These are phyloP conservation scores for Boletus bicolor DNA, from an alignment of 768 basidiomycete genomes.

Conservation along the genomic window DNA sequence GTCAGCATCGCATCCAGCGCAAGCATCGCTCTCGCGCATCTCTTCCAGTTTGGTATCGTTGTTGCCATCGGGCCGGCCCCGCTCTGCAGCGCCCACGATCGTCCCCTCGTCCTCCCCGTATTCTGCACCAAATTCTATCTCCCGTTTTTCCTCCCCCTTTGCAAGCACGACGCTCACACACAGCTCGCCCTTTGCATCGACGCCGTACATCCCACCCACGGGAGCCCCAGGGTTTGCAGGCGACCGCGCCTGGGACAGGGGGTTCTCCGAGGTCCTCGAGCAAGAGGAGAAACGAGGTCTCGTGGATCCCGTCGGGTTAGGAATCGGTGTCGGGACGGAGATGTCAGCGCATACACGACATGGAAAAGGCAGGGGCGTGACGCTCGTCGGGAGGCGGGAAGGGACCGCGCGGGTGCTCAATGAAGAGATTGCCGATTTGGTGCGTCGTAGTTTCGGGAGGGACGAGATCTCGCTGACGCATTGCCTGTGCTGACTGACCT, in stretches of 20 bases:
- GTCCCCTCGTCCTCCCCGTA: no score
- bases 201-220: conserved; percentile 36
- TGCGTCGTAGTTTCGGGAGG: conserved; percentile 32
- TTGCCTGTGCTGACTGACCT: background rate
- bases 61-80: conserved; percentile 20
- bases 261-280: conserved; percentile 49
- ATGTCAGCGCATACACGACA: conserved; percentile 12
- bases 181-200: no score
- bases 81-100: no score
- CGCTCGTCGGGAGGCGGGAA: conserved; percentile 54
- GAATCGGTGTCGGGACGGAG: conserved; percentile 37
- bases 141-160: no score
- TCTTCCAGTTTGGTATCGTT: no score
- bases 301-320: conserved; percentile 39
- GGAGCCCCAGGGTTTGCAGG: conserved; percentile 82
- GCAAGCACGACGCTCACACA: no score
- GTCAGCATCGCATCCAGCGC: conserved; percentile 10
- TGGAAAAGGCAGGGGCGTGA: conserved; percentile 43
- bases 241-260: conserved; percentile 66
- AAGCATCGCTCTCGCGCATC: conserved; percentile 43
- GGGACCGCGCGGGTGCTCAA: conserved; percentile 52
- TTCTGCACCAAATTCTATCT: no score
- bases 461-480: no score
- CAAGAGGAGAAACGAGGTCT: conserved; percentile 39
- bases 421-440: conserved; percentile 54